phyloP scores from a whole-genome alignment of 2,329 filamentous ascomycete genomes.

The Teratosphaeria nubilosa region DNA sequence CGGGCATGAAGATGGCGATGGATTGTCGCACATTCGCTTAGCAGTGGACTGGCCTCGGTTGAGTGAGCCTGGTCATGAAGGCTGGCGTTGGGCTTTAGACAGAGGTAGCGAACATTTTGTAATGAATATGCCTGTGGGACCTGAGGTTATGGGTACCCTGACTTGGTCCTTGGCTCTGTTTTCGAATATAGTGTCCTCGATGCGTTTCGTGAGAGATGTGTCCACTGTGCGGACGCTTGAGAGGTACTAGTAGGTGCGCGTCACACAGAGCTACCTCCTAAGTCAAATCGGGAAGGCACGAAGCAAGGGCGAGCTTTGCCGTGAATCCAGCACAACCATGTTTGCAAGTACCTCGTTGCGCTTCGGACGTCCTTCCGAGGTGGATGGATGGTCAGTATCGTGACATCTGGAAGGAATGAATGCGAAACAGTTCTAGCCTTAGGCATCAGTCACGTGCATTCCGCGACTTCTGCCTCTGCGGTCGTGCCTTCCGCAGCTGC shows the following conservation, averaged over 20 bases:
- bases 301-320: no score
- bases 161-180: neutral
- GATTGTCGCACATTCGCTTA: neutral
- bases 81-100: neutral
- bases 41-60: neutral
- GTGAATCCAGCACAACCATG: no score
- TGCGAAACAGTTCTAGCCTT: no score
- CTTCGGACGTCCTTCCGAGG: no score
- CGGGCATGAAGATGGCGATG: neutral
- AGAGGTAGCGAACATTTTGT: neutral
- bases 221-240: no score
- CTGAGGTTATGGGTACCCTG: neutral
- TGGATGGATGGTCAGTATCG: no score
- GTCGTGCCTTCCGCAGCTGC: neutral
- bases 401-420: no score
- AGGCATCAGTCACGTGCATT: neutral
- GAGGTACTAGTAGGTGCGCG: no score
- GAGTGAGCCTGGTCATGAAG: neutral
- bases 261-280: no score
- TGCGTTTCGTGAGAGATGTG: no score
- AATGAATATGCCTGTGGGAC: neutral
- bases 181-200: neutral
- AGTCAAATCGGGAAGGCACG: no score
- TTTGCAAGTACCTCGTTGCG: no score
- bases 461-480: neutral